Evolutionary conservation across 106 monocot genomes (phyloP), one percentile per base, ranked within the genome.

Genomic region (Dactylorhiza incarnata): DNA sequence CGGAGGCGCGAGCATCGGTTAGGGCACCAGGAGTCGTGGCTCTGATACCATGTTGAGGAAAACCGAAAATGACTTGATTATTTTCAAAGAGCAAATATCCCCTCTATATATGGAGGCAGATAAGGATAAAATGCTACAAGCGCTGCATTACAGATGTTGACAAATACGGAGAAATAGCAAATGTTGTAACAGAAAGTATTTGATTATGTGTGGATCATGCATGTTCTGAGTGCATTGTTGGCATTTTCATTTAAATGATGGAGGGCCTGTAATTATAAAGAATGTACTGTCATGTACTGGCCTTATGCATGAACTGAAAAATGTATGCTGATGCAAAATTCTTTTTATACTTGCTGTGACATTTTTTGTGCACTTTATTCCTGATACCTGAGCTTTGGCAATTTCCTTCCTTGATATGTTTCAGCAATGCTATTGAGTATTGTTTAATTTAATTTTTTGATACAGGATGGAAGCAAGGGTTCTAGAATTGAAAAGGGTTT

Each of bases 401-500:
- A 69, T 69, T 45, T 69, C 45, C 45, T 65, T 68, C 45, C 10
- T 17, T 46, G 45, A 45, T 45, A 17, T 69, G 17, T 45, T 69
- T 5, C 19, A 69, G 16, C 13, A 44, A 46, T 69, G 17, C 16
- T 12, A 12, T 65, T 65, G 65, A 29, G 29, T 29, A 37, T 78
- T 49, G 1, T 77, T 68, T 13, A 52, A 71, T 51, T 74, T 77
- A 17, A n/a, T 25, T 58, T 37, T 53, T 55, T 16, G 29, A 79
- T 48, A 23, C 73, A 91, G 91, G 75, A 74, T 90, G 78, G 85
- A 85, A 80, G 7, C 65, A 46, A 86, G 84, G 70, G 80, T 84
- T 29, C 46, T 74, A 9, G 80, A 90, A 77, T 85, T 94, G 87
- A 94, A 83, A 77, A 99, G 82, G 74, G 83, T 89, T 17, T 87